Evolutionary conservation across 495 filamentous ascomycete species (phyloP).

Genomic region (Aspergillus saccharolyticus): DNA sequence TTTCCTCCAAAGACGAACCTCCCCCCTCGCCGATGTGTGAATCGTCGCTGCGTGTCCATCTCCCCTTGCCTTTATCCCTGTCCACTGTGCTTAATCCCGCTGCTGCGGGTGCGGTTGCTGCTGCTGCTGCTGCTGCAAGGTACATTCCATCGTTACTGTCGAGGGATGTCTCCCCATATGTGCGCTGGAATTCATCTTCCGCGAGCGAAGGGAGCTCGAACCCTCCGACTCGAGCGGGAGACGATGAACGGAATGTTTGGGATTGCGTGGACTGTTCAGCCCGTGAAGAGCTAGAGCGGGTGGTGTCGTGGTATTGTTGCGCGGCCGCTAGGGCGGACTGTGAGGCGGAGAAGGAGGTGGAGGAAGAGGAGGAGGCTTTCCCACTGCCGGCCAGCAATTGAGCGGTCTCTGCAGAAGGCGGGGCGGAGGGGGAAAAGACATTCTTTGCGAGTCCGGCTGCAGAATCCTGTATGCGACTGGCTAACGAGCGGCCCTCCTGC

Average conservation of each 20-base stretch:
- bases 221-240: slow-evolving; percentile 14
- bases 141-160: background rate
- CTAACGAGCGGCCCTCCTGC: slow-evolving; percentile 21
- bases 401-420: slow-evolving; percentile 20
- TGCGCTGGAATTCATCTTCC: slow-evolving; percentile 30
- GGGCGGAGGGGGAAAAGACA: slow-evolving; percentile 21
- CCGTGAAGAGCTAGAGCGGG: slow-evolving; percentile 8
- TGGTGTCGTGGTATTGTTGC: slow-evolving; percentile 11
- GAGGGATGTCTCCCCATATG: slow-evolving; percentile 8
- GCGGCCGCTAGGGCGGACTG: slow-evolving; percentile 17
- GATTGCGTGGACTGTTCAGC: slow-evolving; percentile 2
- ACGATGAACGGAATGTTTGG: slow-evolving; percentile 22
- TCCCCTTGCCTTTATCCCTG: slow-evolving; percentile 23
- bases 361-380: slow-evolving; percentile 19
- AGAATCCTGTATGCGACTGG: slow-evolving; percentile 36
- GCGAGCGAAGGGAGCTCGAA: slow-evolving; percentile 25
- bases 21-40: background rate
- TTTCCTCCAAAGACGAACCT: background rate
- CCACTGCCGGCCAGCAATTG: slow-evolving; percentile 23
- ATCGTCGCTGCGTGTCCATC: slow-evolving; percentile 23
- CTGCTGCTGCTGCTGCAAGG: background rate
- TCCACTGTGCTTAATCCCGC: background rate
- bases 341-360: slow-evolving; percentile 16
- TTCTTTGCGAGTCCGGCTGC: slow-evolving; percentile 33
- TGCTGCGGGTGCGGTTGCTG: background rate